Base-by-base conservation (phyloP, 106 monocot species). In the Vanilla planifolia region DNA sequence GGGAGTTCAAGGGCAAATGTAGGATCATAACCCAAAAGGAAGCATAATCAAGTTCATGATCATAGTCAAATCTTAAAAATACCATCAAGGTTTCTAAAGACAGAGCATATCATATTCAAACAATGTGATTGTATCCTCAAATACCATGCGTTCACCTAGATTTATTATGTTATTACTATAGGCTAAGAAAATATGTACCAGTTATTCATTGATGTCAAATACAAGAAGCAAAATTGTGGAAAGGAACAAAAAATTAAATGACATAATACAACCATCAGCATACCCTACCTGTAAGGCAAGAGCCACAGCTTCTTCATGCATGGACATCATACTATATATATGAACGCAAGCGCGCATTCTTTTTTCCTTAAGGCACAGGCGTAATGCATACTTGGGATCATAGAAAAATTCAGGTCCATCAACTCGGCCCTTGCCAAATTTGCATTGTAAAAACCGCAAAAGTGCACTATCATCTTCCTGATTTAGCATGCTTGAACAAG, bases 281-380 rank as follows among this genome's bases (percentile, higher is more conserved):
- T 19, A 27, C 41, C 34, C 62, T 78, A 90, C 96, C 98, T 85
- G 80, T 43, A 98, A 71, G 39, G 98, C 98, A 79, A 98, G 92
- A 60, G 98, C 87, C 30, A 98, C 98, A 73, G 98, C 98, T 82
- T 98, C 98, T 79, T 98, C 98, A 61, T 98, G 88, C 98, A 98
- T 98, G 60, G 82, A 84, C 98, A 98, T 92, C 98, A 92, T 98
- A 67, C 98, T 88, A 60, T 98, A 98, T n/a, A 98, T 98, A 69
- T 88, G 81, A 64, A 98, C 87, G 73, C 92, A 98, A 67, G 98
- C 92, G 68, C 88, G 87, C 98, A 98, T 92, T 44, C 91, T 64
- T 57, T 82, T 98, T 72, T 92, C 81, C 64, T 98, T 92, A 17
- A 98, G 79, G 65, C 98, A 98, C 4, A 92, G 47, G 14, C 98